A percentile compares a stretch with the other conserved stretches of the same genome.
Conservation (phyloP, 495 filamentous ascomycete genomes). For the Filosporella fistucella region DNA sequence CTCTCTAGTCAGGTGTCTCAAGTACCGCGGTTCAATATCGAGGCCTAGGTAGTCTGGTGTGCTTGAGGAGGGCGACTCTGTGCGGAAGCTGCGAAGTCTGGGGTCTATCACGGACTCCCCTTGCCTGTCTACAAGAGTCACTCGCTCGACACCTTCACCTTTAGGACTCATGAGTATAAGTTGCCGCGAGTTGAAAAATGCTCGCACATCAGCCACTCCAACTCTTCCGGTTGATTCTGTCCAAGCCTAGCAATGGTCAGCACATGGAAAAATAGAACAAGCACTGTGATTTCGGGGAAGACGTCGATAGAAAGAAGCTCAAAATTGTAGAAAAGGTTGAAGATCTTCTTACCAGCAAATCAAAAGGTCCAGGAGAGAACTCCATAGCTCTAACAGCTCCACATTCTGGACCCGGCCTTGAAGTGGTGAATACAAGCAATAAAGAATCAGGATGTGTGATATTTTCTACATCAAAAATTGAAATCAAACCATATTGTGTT, state of each 20-base stretch:
- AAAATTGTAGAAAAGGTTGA: neutral
- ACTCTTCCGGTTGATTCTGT: conserved; percentile 82
- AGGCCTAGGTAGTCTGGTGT: conserved; percentile 22
- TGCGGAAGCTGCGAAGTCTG: conserved; percentile 19
- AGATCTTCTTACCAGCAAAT: conserved; percentile 54
- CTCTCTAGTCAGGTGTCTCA: conserved; percentile 16
- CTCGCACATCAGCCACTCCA: conserved; percentile 79
- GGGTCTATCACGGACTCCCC: conserved; percentile 17
- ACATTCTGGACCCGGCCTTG: conserved; percentile 50
- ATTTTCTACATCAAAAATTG: conserved; percentile 39
- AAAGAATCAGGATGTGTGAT: conserved; percentile 35
- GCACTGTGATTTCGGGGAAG: neutral
- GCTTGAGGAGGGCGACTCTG: conserved; percentile 13
- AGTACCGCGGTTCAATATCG: conserved; percentile 20
- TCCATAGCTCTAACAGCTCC: conserved; percentile 88
- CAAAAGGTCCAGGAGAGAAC: conserved; percentile 85
- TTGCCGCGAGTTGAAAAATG: conserved; percentile 71
- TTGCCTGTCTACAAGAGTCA: conserved; percentile 12
- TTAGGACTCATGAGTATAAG: conserved; percentile 59
- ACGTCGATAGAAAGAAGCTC: too few species aligned
- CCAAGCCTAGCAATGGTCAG: conserved; percentile 54
- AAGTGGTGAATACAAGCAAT: conserved; percentile 46
- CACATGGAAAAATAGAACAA: too few species aligned
- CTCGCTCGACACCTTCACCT: conserved; percentile 38
- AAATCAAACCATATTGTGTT: conserved; percentile 54